Conservation (phyloP, 768 basidiomycete genomes). For the Suillus decipiens region DNA sequence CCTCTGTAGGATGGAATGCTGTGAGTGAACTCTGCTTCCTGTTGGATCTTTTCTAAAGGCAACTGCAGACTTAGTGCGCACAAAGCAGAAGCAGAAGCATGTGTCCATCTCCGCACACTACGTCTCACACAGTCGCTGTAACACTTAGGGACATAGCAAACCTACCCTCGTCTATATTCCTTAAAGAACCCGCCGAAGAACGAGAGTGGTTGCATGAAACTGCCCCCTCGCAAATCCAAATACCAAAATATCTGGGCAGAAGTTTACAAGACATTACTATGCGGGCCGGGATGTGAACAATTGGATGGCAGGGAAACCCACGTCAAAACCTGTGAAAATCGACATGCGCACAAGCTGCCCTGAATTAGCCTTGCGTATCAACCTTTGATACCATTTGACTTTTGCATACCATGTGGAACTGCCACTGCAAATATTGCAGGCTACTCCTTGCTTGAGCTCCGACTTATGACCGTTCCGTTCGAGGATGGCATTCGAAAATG, state of each 20-base stretch:
- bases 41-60: neutral
- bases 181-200: constrained; percentile 75
- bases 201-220: constrained; percentile 87
- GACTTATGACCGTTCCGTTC: constrained; percentile 58
- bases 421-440: constrained; percentile 47
- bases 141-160: constrained; percentile 68
- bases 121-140: constrained; percentile 74
- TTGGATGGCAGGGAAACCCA: constrained; percentile 69
- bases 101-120: constrained; percentile 53
- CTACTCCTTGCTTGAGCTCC: constrained; percentile 51
- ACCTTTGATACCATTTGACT: neutral
- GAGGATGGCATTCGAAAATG: constrained; percentile 63
- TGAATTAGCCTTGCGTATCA: no score
- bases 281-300: constrained; percentile 36
- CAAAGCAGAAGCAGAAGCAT: constrained; percentile 53
- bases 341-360: constrained; percentile 52
- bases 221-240: constrained; percentile 60
- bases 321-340: constrained; percentile 85
- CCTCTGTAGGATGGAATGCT: constrained; percentile 76
- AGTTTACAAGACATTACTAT: constrained; percentile 77
- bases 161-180: constrained; percentile 63
- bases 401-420: constrained; percentile 35
- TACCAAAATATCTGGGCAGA: constrained; percentile 77
- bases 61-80: constrained; percentile 48
- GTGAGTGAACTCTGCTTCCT: constrained; percentile 41